Percentiles rank a stretch among this genome's conserved stretches.
phyloP scores from a whole-genome alignment of 2,329 filamentous ascomycete species.

The Colletotrichum sp. region DNA sequence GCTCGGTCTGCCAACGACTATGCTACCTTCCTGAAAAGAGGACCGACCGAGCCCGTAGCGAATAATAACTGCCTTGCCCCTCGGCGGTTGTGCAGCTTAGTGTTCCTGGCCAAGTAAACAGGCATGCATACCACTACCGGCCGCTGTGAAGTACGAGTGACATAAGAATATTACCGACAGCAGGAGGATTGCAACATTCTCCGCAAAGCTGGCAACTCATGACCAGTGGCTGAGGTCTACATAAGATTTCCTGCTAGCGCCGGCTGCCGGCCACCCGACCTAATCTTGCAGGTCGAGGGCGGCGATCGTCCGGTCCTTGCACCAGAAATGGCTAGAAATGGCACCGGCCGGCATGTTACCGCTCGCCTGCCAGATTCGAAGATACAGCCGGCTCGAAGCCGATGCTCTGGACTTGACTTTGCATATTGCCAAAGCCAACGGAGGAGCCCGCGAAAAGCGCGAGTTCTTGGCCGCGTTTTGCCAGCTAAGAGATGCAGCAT shows the following conservation, averaged over 20 bases:
- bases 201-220: neutral
- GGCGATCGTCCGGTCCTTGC: neutral
- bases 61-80: neutral
- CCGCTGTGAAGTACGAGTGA: neutral
- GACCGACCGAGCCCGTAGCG: neutral
- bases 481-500: neutral
- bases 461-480: neutral
- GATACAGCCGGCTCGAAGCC: neutral
- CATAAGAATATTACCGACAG: neutral
- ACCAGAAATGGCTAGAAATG: neutral
- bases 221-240: neutral
- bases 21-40: constrained; percentile 13
- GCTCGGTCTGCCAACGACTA: neutral
- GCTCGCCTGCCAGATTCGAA: constrained; percentile 2
- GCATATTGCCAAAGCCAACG: neutral
- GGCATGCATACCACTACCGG: neutral
- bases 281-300: neutral
- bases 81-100: neutral
- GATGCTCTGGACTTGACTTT: neutral
- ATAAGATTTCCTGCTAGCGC: neutral
- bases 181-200: neutral
- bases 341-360: neutral
- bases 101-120: neutral
- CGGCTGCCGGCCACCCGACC: neutral
- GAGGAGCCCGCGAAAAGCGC: neutral